Conservation (phyloP, 1,284 basidiomycete species). For the Peniophora sp. region DNA sequence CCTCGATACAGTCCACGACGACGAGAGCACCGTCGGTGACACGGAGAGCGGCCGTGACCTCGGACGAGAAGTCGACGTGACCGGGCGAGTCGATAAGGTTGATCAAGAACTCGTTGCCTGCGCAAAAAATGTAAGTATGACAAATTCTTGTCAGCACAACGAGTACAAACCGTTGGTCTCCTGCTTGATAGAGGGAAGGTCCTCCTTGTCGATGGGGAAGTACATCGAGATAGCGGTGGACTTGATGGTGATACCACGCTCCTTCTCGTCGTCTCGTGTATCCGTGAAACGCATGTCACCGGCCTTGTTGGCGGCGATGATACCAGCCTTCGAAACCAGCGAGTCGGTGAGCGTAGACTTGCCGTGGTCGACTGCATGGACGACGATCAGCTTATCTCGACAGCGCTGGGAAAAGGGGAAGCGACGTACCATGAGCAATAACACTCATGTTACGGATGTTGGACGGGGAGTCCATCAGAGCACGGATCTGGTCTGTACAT, state of each 20-base stretch:
- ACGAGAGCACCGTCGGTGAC: conserved; percentile 98
- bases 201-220: conserved; percentile 93
- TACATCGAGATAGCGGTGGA: conserved; percentile 99
- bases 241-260: conserved; percentile 99
- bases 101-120: conserved; percentile 97
- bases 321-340: conserved; percentile 98
- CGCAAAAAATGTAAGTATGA: conserved; percentile 13
- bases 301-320: conserved; percentile 93
- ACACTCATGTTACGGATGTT: conserved; percentile 99
- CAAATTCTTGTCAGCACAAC: conserved; percentile 6
- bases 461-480: conserved; percentile 84
- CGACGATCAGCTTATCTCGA: neutral
- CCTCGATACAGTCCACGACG: conserved; percentile 99
- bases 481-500: conserved; percentile 76
- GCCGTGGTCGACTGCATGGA: conserved; percentile 90
- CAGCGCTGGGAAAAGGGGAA: conserved; percentile 6
- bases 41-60: conserved; percentile 99
- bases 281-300: conserved; percentile 98
- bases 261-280: conserved; percentile 98
- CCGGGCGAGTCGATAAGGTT: conserved; percentile 99
- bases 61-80: conserved; percentile 99
- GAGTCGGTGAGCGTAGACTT: conserved; percentile 99
- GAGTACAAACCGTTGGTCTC: conserved; percentile 72
- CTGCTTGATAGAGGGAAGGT: conserved; percentile 82
- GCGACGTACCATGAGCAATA: conserved; percentile 81